Conservation (phyloP, 2,329 filamentous ascomycete genomes). For the Xenosphaeropsis pyriputrescens region DNA sequence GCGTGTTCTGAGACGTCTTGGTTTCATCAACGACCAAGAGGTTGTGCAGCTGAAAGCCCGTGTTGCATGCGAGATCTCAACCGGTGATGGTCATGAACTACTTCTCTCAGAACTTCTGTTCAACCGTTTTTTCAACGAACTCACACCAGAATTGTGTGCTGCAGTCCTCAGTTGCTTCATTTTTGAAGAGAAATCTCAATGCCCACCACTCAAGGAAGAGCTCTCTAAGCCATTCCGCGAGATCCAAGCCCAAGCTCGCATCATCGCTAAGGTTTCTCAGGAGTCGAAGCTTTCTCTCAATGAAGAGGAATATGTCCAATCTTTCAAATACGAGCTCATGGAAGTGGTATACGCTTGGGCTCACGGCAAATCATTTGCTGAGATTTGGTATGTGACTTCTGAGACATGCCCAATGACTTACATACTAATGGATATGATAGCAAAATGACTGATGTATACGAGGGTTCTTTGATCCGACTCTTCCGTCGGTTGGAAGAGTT, state of each 20-base stretch:
- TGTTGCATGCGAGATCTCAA: constrained; percentile 93
- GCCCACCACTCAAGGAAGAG: constrained; percentile 65
- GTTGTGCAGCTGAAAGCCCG: constrained; percentile 95
- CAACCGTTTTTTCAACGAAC: constrained; percentile 95
- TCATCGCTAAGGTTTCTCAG: constrained; percentile 83
- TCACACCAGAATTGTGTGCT: constrained; percentile 76
- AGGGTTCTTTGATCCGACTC: constrained; percentile 88
- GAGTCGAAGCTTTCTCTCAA: constrained; percentile 92
- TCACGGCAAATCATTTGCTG: constrained; percentile 74
- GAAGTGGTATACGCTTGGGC: constrained; percentile 90
- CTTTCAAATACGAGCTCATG: constrained; percentile 92
- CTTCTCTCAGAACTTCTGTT: constrained; percentile 88
- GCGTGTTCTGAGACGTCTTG: constrained; percentile 81
- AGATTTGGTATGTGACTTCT: constrained; percentile 70
- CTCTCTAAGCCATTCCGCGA: constrained; percentile 75
- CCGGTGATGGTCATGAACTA: constrained; percentile 69
- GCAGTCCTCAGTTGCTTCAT: constrained; percentile 87
- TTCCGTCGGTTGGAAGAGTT: constrained; percentile 94
- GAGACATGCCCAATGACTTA: neutral
- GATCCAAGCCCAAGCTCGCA: constrained; percentile 73
- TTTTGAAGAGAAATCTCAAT: constrained; percentile 88
- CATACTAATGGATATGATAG: constrained; percentile 26
- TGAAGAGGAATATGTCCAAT: constrained; percentile 82
- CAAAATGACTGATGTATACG: constrained; percentile 98
- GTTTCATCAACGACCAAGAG: constrained; percentile 90